phyloP scores from a whole-genome alignment of 371 early-diverging fungal genomes.

The Parasitella parasitica region DNA sequence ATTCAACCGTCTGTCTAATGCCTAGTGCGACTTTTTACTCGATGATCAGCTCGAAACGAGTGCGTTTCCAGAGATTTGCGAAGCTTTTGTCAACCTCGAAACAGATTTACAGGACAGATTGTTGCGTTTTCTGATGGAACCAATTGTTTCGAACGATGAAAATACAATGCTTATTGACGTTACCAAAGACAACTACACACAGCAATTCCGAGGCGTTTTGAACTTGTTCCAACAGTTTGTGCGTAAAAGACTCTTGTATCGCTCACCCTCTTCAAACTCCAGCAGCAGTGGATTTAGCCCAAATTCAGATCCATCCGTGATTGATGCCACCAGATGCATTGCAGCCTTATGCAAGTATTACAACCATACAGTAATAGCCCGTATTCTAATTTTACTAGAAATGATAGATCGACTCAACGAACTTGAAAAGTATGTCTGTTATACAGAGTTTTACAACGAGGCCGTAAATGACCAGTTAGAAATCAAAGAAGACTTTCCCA shows the following conservation, averaged over 20 bases:
- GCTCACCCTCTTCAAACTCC: not conserved
- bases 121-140: slow-evolving; percentile 25
- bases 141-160: not conserved
- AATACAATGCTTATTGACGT: slow-evolving; percentile 2
- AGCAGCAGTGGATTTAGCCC: slow-evolving; percentile 19
- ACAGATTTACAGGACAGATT: slow-evolving; percentile 21
- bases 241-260: slow-evolving; percentile 12
- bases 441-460: slow-evolving; percentile 72
- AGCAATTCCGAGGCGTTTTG: slow-evolving; percentile 12
- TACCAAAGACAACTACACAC: not conserved
- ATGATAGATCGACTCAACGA: slow-evolving; percentile 51
- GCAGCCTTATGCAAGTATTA: slow-evolving; percentile 41
- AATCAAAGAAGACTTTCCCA: slow-evolving; percentile 81
- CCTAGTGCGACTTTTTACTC: not conserved
- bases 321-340: slow-evolving; percentile 46
- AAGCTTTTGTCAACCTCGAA: slow-evolving; percentile 21
- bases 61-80: slow-evolving; percentile 30
- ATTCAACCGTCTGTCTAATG: not conserved
- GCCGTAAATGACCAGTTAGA: slow-evolving; percentile 74
- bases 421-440: slow-evolving; percentile 40
- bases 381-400: not conserved
- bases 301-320: slow-evolving; percentile 41
- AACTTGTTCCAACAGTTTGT: slow-evolving; percentile 28
- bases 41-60: slow-evolving; percentile 1
- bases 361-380: not conserved